These are phyloP conservation scores for Thuja plicata DNA, from an alignment of 83 land plant genomes.

Conservation along the genomic window DNA sequence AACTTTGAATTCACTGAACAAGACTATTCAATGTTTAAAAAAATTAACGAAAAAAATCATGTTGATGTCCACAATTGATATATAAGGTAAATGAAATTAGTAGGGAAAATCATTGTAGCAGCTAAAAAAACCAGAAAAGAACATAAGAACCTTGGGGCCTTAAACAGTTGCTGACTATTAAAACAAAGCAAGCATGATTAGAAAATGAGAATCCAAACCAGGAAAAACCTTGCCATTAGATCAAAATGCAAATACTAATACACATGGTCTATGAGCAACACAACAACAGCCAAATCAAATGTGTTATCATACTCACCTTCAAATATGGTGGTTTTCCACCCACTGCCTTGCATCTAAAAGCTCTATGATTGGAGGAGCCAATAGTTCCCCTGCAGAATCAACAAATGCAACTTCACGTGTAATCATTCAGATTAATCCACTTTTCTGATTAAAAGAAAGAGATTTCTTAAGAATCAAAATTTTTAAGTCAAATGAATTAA, in stretches of 20 bases:
- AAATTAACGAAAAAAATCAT: too few relatives aligned
- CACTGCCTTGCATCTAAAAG: neutral
- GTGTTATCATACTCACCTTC: conserved; percentile 34
- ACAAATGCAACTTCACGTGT: neutral
- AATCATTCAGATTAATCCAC: neutral
- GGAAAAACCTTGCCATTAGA: neutral
- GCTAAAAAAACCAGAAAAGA: too few relatives aligned
- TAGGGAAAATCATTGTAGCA: neutral
- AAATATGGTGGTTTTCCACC: conserved; percentile 3
- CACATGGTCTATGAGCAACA: neutral
- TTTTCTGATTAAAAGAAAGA: neutral
- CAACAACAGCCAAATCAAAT: neutral
- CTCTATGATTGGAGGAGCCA: conserved; percentile 11
- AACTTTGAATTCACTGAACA: too few relatives aligned
- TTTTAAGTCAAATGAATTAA: too few relatives aligned
- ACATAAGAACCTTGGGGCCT: neutral
- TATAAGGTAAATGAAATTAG: neutral
- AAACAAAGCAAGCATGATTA: too few relatives aligned
- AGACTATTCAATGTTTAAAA: too few relatives aligned
- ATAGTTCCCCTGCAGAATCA: conserved; percentile 43
- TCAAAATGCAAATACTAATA: too few relatives aligned
- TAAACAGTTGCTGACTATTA: neutral
- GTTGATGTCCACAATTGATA: neutral
- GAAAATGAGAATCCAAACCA: neutral
- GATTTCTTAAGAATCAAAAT: neutral